Percentiles rank a stretch among this genome's conserved stretches.
phyloP scores from a whole-genome alignment of 2,329 filamentous ascomycete genomes.

The Pseudonectria foliicola region DNA sequence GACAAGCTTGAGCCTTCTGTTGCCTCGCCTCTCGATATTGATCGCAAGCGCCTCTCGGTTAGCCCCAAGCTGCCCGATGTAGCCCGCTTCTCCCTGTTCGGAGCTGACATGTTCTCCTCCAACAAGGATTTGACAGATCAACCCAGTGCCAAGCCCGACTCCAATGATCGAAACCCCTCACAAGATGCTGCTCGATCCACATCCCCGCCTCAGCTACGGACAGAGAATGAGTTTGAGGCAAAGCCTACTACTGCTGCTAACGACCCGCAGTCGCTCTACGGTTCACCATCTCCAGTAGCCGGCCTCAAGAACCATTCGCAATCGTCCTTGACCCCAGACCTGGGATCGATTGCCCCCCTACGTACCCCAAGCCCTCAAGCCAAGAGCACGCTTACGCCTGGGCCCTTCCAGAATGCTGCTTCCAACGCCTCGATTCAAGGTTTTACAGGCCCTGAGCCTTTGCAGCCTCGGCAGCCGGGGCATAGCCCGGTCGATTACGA shows the following conservation, averaged over 20 bases:
- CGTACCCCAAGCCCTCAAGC: slow-evolving; percentile 26
- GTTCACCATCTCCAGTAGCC: no score
- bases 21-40: slow-evolving; percentile 11
- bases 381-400: no score
- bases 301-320: not conserved
- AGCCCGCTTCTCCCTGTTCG: slow-evolving; percentile 53
- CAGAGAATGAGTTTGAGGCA: no score
- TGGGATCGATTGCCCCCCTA: slow-evolving; percentile 24
- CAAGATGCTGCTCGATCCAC: no score
- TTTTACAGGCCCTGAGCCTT: slow-evolving; percentile 26
- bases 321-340: slow-evolving; percentile 4
- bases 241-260: no score
- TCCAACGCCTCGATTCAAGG: no score
- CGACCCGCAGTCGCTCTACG: no score
- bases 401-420: no score
- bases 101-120: slow-evolving; percentile 47
- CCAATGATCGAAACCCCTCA: not conserved
- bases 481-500: slow-evolving; percentile 28
- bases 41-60: slow-evolving; percentile 33
- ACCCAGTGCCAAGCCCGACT: not conserved
- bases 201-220: no score
- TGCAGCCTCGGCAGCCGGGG: slow-evolving; percentile 35
- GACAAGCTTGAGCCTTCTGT: slow-evolving; percentile 5
- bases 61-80: slow-evolving; percentile 54
- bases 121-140: slow-evolving; percentile 5